A percentile compares a stretch with the other conserved stretches of the same genome.
Conservation (phyloP, 179 eudicot species). For the Vitellaria paradoxa region DNA sequence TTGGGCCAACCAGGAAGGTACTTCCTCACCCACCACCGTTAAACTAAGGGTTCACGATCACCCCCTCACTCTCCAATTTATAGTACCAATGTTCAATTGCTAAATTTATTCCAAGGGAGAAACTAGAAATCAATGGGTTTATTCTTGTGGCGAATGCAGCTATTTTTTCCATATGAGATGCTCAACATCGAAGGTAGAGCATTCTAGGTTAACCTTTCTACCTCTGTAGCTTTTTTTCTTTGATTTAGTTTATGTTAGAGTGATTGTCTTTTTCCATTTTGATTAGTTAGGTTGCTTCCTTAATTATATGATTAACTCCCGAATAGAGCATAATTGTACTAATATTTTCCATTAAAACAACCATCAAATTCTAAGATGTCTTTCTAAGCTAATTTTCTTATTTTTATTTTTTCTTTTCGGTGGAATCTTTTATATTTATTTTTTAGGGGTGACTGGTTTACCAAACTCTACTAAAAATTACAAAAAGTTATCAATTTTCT, state of each 20-base stretch:
- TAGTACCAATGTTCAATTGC: background rate
- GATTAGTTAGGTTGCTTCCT: background rate
- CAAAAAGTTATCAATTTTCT: no score
- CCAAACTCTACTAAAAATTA: no score
- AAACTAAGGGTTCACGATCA: background rate
- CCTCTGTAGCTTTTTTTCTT: background rate
- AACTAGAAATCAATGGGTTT: background rate
- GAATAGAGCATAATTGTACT: no score
- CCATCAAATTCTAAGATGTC: no score
- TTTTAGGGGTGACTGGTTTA: no score
- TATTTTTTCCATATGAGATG: slow-evolving; percentile 4
- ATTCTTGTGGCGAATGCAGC: background rate
- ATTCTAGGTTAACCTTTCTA: background rate
- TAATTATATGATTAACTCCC: no score
- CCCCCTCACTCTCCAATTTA: background rate
- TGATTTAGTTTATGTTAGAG: no score
- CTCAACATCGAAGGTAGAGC: background rate
- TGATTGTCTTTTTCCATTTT: background rate
- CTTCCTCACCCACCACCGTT: background rate
- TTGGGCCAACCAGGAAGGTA: slow-evolving; percentile 1
- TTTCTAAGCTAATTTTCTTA: no score
- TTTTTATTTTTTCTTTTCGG: no score
- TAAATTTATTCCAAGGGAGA: background rate
- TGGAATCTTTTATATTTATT: no score
- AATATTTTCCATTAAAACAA: no score